Conservation (phyloP, 2,329 filamentous ascomycete genomes). For the Sporothrix luriei region DNA sequence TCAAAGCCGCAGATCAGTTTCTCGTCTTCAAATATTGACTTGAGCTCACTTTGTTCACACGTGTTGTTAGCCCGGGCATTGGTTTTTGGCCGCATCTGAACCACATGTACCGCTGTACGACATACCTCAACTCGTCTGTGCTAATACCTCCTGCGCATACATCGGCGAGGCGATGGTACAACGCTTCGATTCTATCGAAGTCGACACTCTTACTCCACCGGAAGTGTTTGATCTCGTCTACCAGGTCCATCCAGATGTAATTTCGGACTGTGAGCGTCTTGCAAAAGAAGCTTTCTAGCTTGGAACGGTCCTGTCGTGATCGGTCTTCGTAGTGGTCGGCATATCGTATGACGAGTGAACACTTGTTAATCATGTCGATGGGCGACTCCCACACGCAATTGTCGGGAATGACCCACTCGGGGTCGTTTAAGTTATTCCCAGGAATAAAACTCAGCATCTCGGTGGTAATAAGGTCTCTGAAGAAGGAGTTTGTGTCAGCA, state of each 20-base stretch:
- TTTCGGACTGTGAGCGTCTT: slow-evolving; percentile 11
- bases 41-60: not conserved
- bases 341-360: not conserved
- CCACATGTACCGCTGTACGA: not conserved
- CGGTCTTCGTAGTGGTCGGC: not conserved
- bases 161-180: slow-evolving; percentile 2
- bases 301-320: not conserved
- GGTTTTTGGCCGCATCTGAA: not conserved
- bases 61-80: not conserved
- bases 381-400: slow-evolving; percentile 22
- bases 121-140: not conserved
- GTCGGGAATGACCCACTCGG: not conserved
- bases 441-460: not conserved
- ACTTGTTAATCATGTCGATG: not conserved
- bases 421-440: not conserved
- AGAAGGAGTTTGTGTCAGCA: not conserved
- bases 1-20: not conserved
- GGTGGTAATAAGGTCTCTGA: not conserved
- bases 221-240: slow-evolving; percentile 18
- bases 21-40: not conserved
- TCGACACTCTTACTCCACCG: not conserved
- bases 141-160: not conserved
- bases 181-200: not conserved
- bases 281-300: not conserved
- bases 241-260: slow-evolving; percentile 15